Evolutionary conservation across 2,329 filamentous ascomycete species (phyloP).

Genomic region (Aspergillus sp.): DNA sequence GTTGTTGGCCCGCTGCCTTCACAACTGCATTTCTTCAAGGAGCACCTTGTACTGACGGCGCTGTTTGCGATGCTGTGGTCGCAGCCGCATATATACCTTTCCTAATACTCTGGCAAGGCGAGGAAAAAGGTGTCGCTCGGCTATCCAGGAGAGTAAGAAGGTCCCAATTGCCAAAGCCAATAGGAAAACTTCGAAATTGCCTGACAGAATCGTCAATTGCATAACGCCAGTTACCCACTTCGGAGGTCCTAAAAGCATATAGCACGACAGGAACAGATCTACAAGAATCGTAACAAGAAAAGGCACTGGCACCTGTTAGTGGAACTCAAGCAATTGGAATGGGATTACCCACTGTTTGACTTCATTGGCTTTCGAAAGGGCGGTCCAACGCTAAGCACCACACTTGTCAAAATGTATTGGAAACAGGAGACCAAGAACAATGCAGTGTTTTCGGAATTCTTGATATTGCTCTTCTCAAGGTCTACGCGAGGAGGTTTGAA

Average conservation of each 20-base stretch:
- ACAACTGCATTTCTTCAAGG: conserved; percentile 52
- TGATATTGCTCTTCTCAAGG: conserved; percentile 70
- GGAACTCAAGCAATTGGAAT: not conserved
- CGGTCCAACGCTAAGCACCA: conserved; percentile 82
- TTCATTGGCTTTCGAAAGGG: conserved; percentile 77
- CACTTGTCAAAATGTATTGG: conserved; percentile 84
- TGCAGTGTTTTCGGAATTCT: conserved; percentile 88
- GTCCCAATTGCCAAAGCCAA: conserved; percentile 61
- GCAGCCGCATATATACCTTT: conserved; percentile 48
- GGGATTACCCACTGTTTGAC: conserved; percentile 60
- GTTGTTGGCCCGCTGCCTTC: not conserved
- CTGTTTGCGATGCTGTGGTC: conserved; percentile 57
- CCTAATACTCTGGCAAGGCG: conserved; percentile 61
- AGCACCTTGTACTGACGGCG: conserved; percentile 85
- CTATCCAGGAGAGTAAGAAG: conserved; percentile 59
- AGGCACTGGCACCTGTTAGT: conserved; percentile 50
- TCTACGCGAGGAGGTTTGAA: conserved; percentile 73
- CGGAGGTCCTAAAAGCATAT: conserved; percentile 73
- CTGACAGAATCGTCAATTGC: conserved; percentile 73
- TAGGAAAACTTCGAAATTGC: conserved; percentile 64
- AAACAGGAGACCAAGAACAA: conserved; percentile 87
- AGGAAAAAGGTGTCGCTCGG: conserved; percentile 65
- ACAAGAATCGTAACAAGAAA: conserved; percentile 70
- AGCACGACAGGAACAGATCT: conserved; percentile 59
- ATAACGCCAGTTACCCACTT: conserved; percentile 64